Percentiles rank a stretch among this genome's conserved stretches.
Evolutionary conservation across 1,139 yeast genomes (phyloP).

Genomic region (Saccharomyces hybrid): DNA sequence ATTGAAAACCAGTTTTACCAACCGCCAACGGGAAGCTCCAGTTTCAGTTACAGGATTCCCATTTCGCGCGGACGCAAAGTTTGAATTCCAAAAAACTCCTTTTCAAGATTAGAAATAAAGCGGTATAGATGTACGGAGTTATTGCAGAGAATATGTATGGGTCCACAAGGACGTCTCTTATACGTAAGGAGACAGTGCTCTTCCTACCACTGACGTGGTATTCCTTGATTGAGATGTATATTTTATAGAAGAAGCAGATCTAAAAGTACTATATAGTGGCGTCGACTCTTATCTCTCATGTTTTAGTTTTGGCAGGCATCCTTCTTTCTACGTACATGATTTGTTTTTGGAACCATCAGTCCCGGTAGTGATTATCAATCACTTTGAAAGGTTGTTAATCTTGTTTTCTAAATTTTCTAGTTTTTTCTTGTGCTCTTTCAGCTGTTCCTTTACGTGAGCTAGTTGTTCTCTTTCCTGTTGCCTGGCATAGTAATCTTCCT

Average conservation of each 20-base stretch:
- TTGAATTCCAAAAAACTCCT: not conserved
- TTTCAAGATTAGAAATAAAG: too few species aligned
- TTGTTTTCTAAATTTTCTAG: slow-evolving; percentile 34
- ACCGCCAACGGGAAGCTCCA: not conserved
- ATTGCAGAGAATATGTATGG: not conserved
- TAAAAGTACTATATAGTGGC: not conserved
- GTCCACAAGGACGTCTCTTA: not conserved
- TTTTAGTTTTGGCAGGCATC: not conserved
- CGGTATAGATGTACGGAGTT: not conserved
- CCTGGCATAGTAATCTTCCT: slow-evolving; percentile 56
- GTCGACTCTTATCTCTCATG: not conserved
- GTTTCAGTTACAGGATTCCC: not conserved
- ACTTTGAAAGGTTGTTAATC: slow-evolving; percentile 21
- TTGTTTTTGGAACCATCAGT: not conserved
- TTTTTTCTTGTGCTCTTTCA: slow-evolving; percentile 44
- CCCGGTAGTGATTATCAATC: not conserved
- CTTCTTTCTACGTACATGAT: not conserved
- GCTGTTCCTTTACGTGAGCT: slow-evolving; percentile 43
- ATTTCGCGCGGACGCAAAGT: not conserved
- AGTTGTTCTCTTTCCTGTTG: slow-evolving; percentile 60
- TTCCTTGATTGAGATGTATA: not conserved
- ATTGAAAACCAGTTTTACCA: not conserved
- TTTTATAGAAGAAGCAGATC: not conserved
- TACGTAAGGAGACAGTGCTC: too few species aligned
- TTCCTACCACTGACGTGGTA: not conserved